phyloP scores from a whole-genome alignment of 192 early-diverging fungal genomes.

The Coemansia sp. region DNA sequence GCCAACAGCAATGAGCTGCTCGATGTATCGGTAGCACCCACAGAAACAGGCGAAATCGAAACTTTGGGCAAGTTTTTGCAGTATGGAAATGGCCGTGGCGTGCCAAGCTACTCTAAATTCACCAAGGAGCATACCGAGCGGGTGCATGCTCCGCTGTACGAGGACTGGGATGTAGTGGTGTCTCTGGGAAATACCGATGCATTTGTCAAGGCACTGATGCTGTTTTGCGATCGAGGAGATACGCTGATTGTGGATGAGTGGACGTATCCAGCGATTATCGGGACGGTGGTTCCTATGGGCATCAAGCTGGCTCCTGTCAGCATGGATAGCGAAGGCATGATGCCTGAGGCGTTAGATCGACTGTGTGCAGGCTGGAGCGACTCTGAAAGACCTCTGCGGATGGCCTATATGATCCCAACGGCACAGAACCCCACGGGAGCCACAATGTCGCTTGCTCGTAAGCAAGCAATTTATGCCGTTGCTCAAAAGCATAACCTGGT shows the following conservation, averaged over 20 bases:
- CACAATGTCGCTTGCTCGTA: constrained; percentile 73
- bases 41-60: constrained; percentile 7
- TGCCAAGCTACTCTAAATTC: constrained; percentile 49
- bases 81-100: constrained; percentile 62
- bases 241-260: constrained; percentile 62
- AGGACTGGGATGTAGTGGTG: constrained; percentile 65
- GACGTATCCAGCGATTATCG: constrained; percentile 63
- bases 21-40: constrained; percentile 8
- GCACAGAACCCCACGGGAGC: constrained; percentile 91
- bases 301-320: constrained; percentile 48
- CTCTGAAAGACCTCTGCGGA: constrained; percentile 27
- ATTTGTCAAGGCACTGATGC: constrained; percentile 56
- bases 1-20: constrained; percentile 46
- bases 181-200: constrained; percentile 65
- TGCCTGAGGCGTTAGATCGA: constrained; percentile 59
- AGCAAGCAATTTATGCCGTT: constrained; percentile 73
- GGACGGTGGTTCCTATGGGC: constrained; percentile 55
- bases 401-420: constrained; percentile 77
- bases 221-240: constrained; percentile 61
- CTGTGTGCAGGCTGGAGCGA: constrained; percentile 46
- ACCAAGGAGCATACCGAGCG: constrained; percentile 49
- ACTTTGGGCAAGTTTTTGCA: constrained; percentile 58
- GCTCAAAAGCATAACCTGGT: constrained; percentile 74
- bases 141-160: constrained; percentile 56
- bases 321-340: constrained; percentile 64